phyloP scores from a whole-genome alignment of 352 stramenopile species.

The Pythium graminicola region DNA sequence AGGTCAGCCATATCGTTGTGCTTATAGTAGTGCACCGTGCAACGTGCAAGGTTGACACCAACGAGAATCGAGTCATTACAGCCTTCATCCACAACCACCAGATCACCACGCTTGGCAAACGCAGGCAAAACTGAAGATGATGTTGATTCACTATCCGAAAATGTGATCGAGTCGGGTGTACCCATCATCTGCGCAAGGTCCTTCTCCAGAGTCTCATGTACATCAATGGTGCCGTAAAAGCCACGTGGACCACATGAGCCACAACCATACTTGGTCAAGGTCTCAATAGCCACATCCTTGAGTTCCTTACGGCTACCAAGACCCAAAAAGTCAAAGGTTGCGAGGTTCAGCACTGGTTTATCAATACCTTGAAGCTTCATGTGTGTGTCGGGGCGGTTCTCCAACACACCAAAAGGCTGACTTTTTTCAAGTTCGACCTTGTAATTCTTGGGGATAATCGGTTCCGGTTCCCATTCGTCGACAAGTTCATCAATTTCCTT shows the following conservation, averaged over 20 bases:
- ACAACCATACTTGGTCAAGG: constrained; percentile 96
- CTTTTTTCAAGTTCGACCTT: constrained; percentile 29
- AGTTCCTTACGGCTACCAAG: constrained; percentile 80
- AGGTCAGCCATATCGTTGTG: constrained; percentile 98
- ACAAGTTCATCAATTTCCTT: constrained; percentile 89
- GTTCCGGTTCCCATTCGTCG: constrained; percentile 85
- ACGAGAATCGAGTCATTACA: constrained; percentile 93
- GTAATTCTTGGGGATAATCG: constrained; percentile 61
- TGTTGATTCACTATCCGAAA: constrained; percentile 95
- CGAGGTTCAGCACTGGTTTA: constrained; percentile 90
- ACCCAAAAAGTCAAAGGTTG: constrained; percentile 95
- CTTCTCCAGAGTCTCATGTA: constrained; percentile 88
- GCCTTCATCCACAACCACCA: constrained; percentile 95
- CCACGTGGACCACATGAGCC: constrained; percentile 96
- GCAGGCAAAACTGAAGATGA: constrained; percentile 92
- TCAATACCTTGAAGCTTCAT: constrained; percentile 71
- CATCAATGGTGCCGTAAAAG: constrained; percentile 98
- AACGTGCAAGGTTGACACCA: constrained; percentile 91
- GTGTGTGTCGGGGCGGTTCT: constrained; percentile 71
- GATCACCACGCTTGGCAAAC: constrained; percentile 96
- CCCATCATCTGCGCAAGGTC: constrained; percentile 89
- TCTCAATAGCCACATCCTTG: constrained; percentile 81
- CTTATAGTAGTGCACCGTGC: constrained; percentile 94
- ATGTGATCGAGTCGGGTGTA: constrained; percentile 94
- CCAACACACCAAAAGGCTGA: constrained; percentile 66